A percentile compares a stretch with the other conserved stretches of the same genome.
Evolutionary conservation across 768 basidiomycete genomes (phyloP).

Genomic region (Harrya chromipes): DNA sequence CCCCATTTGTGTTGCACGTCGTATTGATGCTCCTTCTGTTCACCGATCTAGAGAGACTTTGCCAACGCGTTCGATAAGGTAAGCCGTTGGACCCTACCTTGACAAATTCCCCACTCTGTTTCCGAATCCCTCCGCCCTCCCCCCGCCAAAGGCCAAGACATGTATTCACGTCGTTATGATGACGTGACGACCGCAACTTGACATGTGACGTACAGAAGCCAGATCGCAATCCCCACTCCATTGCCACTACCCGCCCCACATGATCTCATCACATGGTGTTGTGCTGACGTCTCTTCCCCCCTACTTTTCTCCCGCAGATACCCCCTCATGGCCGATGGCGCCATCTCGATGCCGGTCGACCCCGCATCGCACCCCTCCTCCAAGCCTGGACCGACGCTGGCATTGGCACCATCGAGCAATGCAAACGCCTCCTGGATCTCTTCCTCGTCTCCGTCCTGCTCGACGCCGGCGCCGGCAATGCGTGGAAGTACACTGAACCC

Average conservation of each 20-base stretch:
- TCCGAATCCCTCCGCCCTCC: conserved; percentile 6
- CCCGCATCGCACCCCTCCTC: conserved; percentile 62
- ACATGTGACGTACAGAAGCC: no score
- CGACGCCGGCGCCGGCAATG: conserved; percentile 88
- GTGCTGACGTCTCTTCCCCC: background rate
- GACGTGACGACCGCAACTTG: background rate
- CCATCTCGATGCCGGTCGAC: conserved; percentile 70
- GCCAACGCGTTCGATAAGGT: conserved; percentile 63
- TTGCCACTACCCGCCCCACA: no score
- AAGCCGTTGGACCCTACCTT: conserved; percentile 23
- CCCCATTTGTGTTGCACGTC: conserved; percentile 3
- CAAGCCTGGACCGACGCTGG: conserved; percentile 47
- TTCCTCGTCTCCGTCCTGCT: conserved; percentile 90
- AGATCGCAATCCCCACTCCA: no score
- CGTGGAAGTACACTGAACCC: conserved; percentile 74
- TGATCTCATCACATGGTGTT: conserved; percentile 1
- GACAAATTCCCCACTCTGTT: background rate
- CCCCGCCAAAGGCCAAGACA: background rate
- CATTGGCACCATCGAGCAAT: conserved; percentile 53
- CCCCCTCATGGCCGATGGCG: conserved; percentile 89
- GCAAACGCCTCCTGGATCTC: conserved; percentile 80
- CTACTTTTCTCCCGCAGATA: conserved; percentile 46
- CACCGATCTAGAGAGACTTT: conserved; percentile 68
- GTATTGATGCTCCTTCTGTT: background rate
- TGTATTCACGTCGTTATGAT: background rate